Evolutionary conservation across 495 filamentous ascomycete genomes (phyloP), one percentile per base, ranked within the genome.

Genomic region (Glarea lozoyensis): DNA sequence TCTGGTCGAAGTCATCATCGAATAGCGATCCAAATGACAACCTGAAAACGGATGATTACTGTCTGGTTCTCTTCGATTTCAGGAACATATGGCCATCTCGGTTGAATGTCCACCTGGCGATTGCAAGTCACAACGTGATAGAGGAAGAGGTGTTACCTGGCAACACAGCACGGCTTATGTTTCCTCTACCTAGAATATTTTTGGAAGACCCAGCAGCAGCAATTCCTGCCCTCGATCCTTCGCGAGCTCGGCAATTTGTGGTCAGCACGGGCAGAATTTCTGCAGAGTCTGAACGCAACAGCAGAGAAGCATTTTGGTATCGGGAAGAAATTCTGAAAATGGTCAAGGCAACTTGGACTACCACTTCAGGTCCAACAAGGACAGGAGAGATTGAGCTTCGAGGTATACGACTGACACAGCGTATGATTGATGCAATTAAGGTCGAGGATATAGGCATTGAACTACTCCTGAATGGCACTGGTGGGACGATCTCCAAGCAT

Each of bases 221-320:
- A 4, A 88, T 96, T 23, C 88, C 89, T 0, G 77, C 81, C 9
- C 68, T 94, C 23, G 88, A 92, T 50, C 79, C 80, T 0, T 74
- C 79, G 1, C 75, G 78, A 4, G 78, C 84, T 53, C 75, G 87
- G 10, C 89, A 96, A 60, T 96, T 92, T 50, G 85, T 96, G 16
- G 85, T 94, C 37, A 88, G 81, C 55, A 79, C 81, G 31, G 75
- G 75, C 46, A 85, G 86, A 49, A 70, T 85, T 37, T 80, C 83
- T 0, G 82, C 86, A 1, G 85, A 92, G 45, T 76, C 72, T 18
- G 88, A 96, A 61, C 75, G 81, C 24, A 76, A 80, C 5, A 81
- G 71, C 31, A 73, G 89, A 29, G 87, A 94, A 64, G 79, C 81
- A 1, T 95, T 95, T 60, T 95, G 89, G 89, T 95, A 87, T 63